Evolutionary conservation across 2,329 filamentous ascomycete genomes (phyloP).

Genomic region (Paraconiothyrium sp.): DNA sequence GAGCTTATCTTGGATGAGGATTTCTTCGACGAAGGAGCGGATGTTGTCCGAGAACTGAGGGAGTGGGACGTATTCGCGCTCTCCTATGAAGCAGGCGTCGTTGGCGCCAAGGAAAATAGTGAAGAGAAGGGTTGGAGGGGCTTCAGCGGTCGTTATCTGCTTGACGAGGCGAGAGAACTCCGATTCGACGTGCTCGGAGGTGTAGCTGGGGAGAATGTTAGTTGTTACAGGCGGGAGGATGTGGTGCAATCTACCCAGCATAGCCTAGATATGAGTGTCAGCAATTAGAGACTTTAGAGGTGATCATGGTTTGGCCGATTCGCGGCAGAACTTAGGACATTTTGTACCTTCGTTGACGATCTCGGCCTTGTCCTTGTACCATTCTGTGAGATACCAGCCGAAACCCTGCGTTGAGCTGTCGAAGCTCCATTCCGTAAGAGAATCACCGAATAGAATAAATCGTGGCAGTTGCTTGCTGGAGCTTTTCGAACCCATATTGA

Average conservation of each 20-base stretch:
- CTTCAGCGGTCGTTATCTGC: conserved; percentile 26
- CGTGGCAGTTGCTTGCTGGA: conserved; percentile 25
- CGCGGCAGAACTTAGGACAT: background rate
- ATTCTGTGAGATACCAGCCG: conserved; percentile 37
- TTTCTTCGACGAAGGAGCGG: conserved; percentile 45
- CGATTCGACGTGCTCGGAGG: conserved; percentile 32
- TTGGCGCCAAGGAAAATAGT: conserved; percentile 54
- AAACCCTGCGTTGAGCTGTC: conserved; percentile 37
- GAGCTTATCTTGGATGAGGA: conserved; percentile 43
- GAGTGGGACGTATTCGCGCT: conserved; percentile 42
- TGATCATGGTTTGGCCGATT: background rate
- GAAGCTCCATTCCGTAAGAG: conserved; percentile 47
- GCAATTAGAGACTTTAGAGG: too few species aligned
- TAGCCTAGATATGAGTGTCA: background rate
- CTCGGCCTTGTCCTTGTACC: conserved; percentile 37
- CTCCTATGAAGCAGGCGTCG: conserved; percentile 46
- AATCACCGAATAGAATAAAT: conserved; percentile 48
- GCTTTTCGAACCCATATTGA: background rate
- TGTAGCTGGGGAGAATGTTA: conserved; percentile 32
- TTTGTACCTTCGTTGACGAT: conserved; percentile 43
- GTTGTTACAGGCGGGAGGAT: background rate
- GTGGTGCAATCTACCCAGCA: background rate
- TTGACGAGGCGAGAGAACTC: conserved; percentile 38
- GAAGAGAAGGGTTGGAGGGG: conserved; percentile 46
- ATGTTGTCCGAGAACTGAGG: conserved; percentile 47